Conservation (phyloP, 139 green algal species). For the Picocystis salinarum region DNA sequence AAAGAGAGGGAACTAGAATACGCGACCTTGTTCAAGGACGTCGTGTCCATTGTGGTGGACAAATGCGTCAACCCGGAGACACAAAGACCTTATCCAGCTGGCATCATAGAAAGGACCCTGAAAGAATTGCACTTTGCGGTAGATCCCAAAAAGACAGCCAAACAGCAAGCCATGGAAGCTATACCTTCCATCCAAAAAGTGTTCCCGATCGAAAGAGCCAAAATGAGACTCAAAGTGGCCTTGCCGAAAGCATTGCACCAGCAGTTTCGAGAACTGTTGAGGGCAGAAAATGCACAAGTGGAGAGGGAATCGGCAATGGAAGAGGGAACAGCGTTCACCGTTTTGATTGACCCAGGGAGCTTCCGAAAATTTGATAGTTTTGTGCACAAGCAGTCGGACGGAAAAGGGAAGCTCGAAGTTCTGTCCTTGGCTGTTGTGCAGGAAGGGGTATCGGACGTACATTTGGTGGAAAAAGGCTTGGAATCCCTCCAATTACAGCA, state of each 20-base stretch:
- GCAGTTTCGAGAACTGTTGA: background rate
- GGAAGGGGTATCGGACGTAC: slow-evolving; percentile 4
- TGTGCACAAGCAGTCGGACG: slow-evolving; percentile 29
- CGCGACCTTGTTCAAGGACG: slow-evolving; percentile 71
- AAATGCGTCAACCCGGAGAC: slow-evolving; percentile 18
- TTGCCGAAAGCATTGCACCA: slow-evolving; percentile 13
- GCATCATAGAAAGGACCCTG: slow-evolving; percentile 83
- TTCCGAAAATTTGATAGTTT: slow-evolving; percentile 64
- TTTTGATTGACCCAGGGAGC: slow-evolving; percentile 63
- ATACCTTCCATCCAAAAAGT: slow-evolving; percentile 11
- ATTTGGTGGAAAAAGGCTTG: slow-evolving; percentile 4
- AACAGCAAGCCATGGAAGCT: slow-evolving; percentile 66
- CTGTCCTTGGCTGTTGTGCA: slow-evolving; percentile 42
- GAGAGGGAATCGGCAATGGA: slow-evolving; percentile 7
- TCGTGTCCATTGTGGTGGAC: slow-evolving; percentile 25
- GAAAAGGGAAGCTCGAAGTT: slow-evolving; percentile 62
- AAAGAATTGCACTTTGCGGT: slow-evolving; percentile 79
- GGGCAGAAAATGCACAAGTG: too few relatives aligned
- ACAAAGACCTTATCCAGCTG: slow-evolving; percentile 74
- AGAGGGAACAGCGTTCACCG: slow-evolving; percentile 3
- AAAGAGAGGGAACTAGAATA: slow-evolving; percentile 77
- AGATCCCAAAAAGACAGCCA: slow-evolving; percentile 73
- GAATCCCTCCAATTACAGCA: background rate
- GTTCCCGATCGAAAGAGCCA: background rate
- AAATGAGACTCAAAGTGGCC: slow-evolving; percentile 30